These are phyloP conservation scores for Dioscorea zingiberensis DNA, from an alignment of 106 monocot genomes.

Conservation along the genomic window DNA sequence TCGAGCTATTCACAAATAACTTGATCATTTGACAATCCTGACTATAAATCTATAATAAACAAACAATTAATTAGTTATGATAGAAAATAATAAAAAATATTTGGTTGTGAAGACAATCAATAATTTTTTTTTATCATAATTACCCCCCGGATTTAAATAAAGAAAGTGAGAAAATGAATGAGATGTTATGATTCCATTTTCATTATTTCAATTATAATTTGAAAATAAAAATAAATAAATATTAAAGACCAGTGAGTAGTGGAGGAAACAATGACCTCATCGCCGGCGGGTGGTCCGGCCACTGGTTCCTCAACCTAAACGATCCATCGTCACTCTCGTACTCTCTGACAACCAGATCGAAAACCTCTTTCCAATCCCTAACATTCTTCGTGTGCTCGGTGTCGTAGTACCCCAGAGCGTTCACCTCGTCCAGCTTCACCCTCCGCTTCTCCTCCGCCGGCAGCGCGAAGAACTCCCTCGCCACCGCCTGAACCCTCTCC, in stretches of 20 bases:
- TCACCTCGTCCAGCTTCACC: constrained; percentile 39
- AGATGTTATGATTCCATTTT: too few species aligned
- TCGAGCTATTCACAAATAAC: too few species aligned
- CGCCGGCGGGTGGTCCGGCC: constrained; percentile 38
- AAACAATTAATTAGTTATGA: neutral
- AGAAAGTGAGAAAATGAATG: too few species aligned
- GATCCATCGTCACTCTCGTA: neutral
- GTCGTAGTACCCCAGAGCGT: constrained; percentile 49
- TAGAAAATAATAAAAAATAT: too few species aligned
- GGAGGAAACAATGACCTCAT: constrained; percentile 33
- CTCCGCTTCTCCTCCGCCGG: constrained; percentile 42
- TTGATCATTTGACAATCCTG: too few species aligned
- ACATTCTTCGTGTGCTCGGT: constrained; percentile 50
- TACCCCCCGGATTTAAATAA: too few species aligned
- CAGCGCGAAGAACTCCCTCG: constrained; percentile 47
- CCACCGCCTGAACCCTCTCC: constrained; percentile 14
- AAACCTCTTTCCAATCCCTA: constrained; percentile 61
- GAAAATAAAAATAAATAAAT: too few species aligned
- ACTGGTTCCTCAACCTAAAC: constrained; percentile 32
- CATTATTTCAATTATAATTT: too few species aligned
- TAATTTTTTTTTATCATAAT: too few species aligned
- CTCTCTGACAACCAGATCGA: constrained; percentile 30
- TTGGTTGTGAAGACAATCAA: too few species aligned
- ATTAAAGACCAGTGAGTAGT: too few species aligned
- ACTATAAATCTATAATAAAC: too few species aligned